Base-by-base conservation (phyloP, 2,329 filamentous ascomycete genomes). In the Pseudofabraea citricarpa region DNA sequence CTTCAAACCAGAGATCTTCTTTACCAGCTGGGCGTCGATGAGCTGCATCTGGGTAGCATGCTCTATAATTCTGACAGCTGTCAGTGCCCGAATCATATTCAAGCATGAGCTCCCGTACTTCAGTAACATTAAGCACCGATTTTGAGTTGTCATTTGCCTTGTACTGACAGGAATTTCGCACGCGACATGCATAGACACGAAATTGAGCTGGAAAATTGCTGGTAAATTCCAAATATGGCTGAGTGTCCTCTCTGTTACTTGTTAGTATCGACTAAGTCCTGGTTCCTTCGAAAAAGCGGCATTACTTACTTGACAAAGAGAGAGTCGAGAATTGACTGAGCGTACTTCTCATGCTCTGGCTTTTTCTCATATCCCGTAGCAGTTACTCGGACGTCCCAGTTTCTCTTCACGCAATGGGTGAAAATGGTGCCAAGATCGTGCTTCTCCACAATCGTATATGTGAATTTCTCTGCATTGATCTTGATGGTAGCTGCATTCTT, bases 341-440 rank as follows among this genome's bases (percentile, higher is more conserved):
- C 53, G 27, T 59, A 46, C 5, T 41, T 35, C 7, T 27, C 26
- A 36, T 55, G 54, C 27, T 51, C 45, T 10, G 54, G 41, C 16
- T 47, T 39, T 8, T 43, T 26, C 12, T 31, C 16, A 15, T 40
- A 39, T 6, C 57, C 56, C 15, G 37, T 45, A 6, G 50, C 55
- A 22, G 31, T 29, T 13, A 62, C 44, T 15, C 46, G 44, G n/a
- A 54, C 52, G 43, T 63, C 60, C 58, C 58, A 62, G 8, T 53
- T 46, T 36, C 58, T 46, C 45, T 48, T 53, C 6, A 51, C 53
- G 21, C 60, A 57, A 46, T 63, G 59, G 6, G 60, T 40, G 41
- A 54, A 53, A 6, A 61, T 45, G 9, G 29, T 36, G 3, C 56
- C 58, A 16, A 57, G 46, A 1, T 47, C 36, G 9, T 33, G 45